phyloP scores from a whole-genome alignment of 2,329 filamentous ascomycete genomes.

The Dothistroma septosporum region DNA sequence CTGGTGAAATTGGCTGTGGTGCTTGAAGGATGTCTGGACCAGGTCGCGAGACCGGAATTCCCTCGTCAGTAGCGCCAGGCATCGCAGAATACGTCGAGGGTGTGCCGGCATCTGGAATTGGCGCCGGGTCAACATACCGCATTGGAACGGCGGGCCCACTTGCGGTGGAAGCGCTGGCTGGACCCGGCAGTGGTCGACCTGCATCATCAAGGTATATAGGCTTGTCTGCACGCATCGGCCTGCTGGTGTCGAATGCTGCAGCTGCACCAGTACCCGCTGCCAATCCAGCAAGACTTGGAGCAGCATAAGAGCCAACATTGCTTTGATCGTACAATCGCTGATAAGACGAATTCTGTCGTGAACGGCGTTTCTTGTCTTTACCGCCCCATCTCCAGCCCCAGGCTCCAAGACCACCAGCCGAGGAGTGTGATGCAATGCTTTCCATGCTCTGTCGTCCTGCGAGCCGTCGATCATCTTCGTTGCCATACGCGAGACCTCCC shows the following conservation, averaged over 20 bases:
- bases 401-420: constrained; percentile 43
- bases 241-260: constrained; percentile 41
- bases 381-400: constrained; percentile 61
- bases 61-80: constrained; percentile 30
- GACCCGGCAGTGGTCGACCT: constrained; percentile 43
- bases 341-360: constrained; percentile 14
- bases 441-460: constrained; percentile 46
- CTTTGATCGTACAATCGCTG: constrained; percentile 14
- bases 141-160: constrained; percentile 51
- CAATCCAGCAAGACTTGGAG: constrained; percentile 40
- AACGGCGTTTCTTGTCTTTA: constrained; percentile 43
- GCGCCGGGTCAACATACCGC: constrained; percentile 63
- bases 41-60: constrained; percentile 46
- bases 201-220: constrained; percentile 22
- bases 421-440: constrained; percentile 52
- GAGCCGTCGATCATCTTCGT: constrained; percentile 36
- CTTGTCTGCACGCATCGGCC: constrained; percentile 16
- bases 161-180: constrained; percentile 29
- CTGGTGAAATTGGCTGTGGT: constrained; percentile 71
- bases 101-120: constrained; percentile 62
- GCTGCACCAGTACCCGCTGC: constrained; percentile 41
- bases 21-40: constrained; percentile 72
- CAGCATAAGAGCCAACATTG: constrained; percentile 37
- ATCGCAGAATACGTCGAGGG: constrained; percentile 36
- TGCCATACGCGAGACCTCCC: constrained; percentile 60